Evolutionary conservation across 257 asterid species (phyloP).

Genomic region (Scutellaria barbata): DNA sequence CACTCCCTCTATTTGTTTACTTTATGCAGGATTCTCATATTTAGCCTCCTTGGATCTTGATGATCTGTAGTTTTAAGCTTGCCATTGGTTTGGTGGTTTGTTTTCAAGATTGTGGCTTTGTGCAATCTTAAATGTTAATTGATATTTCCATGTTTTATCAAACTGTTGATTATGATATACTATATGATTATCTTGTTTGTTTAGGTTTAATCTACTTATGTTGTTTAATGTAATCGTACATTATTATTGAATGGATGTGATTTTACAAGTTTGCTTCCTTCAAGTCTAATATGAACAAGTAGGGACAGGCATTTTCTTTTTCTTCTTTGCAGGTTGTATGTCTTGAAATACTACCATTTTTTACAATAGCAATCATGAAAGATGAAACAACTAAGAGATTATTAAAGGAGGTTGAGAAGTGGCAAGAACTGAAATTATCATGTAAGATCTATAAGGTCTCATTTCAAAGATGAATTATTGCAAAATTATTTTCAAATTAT

Average conservation of each 20-base stretch:
- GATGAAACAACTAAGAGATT: no score
- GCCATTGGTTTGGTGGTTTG: conserved; percentile 20
- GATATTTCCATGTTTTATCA: no score
- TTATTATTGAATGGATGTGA: background rate
- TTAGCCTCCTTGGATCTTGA: conserved; percentile 18
- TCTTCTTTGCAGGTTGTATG: conserved; percentile 57
- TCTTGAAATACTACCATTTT: no score
- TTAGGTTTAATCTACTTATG: background rate
- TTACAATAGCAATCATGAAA: no score
- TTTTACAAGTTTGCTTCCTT: background rate
- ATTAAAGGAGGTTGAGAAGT: no score
- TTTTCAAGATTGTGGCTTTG: conserved; percentile 22
- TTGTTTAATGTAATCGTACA: background rate
- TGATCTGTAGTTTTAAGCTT: conserved; percentile 6
- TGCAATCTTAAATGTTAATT: conserved; percentile 8
- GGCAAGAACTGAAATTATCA: no score
- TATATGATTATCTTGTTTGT: background rate
- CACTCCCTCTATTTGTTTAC: conserved; percentile 23
- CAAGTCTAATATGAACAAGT: background rate
- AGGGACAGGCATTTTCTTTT: conserved; percentile 52
- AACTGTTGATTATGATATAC: background rate
- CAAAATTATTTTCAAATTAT: no score
- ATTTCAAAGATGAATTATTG: no score
- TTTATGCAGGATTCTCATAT: conserved; percentile 15
- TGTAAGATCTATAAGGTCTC: no score